Evolutionary conservation across 2,329 filamentous ascomycete genomes (phyloP), one percentile per base, ranked within the genome.

Genomic region (Xylariomycetidae sp.): DNA sequence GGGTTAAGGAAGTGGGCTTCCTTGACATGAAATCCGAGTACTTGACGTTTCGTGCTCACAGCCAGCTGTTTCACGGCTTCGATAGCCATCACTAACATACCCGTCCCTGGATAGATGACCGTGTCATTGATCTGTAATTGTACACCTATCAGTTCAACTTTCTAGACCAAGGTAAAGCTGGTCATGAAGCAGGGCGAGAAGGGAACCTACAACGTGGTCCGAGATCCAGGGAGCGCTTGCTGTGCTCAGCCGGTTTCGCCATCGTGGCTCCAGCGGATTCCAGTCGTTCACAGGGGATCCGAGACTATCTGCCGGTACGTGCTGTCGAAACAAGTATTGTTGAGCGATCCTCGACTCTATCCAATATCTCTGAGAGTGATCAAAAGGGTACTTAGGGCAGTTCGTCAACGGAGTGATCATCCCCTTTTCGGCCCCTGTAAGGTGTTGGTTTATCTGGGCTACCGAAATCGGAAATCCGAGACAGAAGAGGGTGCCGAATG

Each of bases 191-290:
- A 13, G 25, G 7, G 15, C 8, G 15, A 27, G 15, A 27, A 8
- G 15, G 6, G 10, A n/a, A 9, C 51, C 2, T 30, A 69, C 54
- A 33, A 58, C 45, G 31, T 71, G 66, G 36, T 70, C 61, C 2
- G 46, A 43, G 2, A 70, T 36, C 68, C 68, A 72, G 1, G 62
- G 61, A 4, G 55, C 48, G 8, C 62, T 56, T 5, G 57, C 45
- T 0, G 62, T 26, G 1, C 57, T 49, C 4, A 69, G 51, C 11
- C 63, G 48, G 31, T 65, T 63, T 8, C 66, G 53, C 68, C 68
- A 72, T 3, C 35, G 26, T 3, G 50, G 49, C 1, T 42, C 38
- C 11, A 45, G 40, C 3, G 49, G 40, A n/a, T 42, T 40, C 30
- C 33, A 41, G 22, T 47, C 42, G 2, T 35, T 10, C 2, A 38